A percentile compares a stretch with the other conserved stretches of the same genome.
Evolutionary conservation across 345 rosid genomes (phyloP).

Genomic region (Firmiana major): DNA sequence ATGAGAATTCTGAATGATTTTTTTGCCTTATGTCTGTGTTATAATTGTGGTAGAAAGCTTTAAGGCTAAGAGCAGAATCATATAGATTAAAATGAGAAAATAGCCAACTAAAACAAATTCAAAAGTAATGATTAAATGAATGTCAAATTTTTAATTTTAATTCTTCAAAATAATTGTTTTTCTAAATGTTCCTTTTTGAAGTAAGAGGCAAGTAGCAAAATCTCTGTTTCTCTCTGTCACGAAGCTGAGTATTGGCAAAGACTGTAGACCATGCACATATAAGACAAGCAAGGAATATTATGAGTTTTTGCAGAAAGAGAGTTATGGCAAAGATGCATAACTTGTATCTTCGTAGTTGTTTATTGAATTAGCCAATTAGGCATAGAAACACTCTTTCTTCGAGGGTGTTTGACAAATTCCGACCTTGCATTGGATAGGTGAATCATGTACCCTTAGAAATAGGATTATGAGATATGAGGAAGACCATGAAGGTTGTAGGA

Average conservation of each 20-base stretch:
- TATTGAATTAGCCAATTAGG: neutral
- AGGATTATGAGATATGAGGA: neutral
- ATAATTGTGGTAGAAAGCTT: neutral
- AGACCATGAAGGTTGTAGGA: neutral
- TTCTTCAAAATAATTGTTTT: neutral
- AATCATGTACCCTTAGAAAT: neutral
- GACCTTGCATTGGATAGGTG: neutral
- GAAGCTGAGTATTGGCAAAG: neutral
- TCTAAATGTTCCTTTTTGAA: neutral
- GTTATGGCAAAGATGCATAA: neutral
- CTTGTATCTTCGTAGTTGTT: neutral
- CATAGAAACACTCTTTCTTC: neutral
- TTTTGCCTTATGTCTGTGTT: neutral
- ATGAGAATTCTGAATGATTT: neutral
- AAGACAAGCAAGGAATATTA: neutral
- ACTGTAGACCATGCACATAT: neutral
- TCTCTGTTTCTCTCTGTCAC: neutral
- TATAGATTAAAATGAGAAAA: neutral
- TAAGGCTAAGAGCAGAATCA: neutral
- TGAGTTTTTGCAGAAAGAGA: neutral
- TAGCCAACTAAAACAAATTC: neutral
- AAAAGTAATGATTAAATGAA: neutral
- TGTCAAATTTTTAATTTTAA: neutral
- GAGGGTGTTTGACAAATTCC: neutral
- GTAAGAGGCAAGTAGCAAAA: neutral